These are phyloP conservation scores for Trapa bicornis DNA, from an alignment of 345 rosid species.

Conservation along the genomic window DNA sequence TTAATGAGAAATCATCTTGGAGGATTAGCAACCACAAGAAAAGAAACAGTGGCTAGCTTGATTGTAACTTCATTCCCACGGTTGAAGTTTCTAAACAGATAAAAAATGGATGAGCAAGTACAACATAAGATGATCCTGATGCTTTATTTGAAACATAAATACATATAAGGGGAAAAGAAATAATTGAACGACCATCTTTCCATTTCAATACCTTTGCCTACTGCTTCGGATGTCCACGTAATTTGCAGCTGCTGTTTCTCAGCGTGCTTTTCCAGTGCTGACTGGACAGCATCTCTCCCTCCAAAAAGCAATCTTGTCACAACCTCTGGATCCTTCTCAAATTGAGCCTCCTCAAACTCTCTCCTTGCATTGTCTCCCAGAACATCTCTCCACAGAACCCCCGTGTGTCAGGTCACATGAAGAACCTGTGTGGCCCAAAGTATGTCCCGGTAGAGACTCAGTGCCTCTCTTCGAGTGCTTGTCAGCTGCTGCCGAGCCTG, in stretches of 20 bases:
- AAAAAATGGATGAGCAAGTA: background rate
- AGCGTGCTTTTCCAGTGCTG: slow-evolving; percentile 55
- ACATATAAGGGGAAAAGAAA: background rate
- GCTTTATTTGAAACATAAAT: background rate
- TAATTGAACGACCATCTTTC: background rate
- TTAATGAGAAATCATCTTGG: too few species aligned
- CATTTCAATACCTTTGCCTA: background rate
- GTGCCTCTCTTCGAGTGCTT: slow-evolving; percentile 59
- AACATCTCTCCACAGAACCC: slow-evolving; percentile 71
- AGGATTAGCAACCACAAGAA: background rate
- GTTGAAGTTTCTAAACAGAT: background rate
- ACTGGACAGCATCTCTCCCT: slow-evolving; percentile 65
- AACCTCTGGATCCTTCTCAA: slow-evolving; percentile 72
- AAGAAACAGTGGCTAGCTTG: too few species aligned
- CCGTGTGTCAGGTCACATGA: slow-evolving; percentile 58
- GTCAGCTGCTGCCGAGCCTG: slow-evolving; percentile 44
- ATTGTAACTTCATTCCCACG: background rate
- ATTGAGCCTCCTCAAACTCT: slow-evolving; percentile 75
- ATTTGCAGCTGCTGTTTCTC: slow-evolving; percentile 67
- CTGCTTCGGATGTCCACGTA: slow-evolving; percentile 13
- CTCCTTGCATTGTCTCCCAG: slow-evolving; percentile 72
- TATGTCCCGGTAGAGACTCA: slow-evolving; percentile 74
- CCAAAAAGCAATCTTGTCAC: slow-evolving; percentile 64
- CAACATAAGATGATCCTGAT: background rate
- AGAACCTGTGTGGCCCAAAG: slow-evolving; percentile 70